Evolutionary conservation across 2,329 filamentous ascomycete genomes (phyloP), one percentile per base, ranked within the genome.

Genomic region (Monosporascus sp.): DNA sequence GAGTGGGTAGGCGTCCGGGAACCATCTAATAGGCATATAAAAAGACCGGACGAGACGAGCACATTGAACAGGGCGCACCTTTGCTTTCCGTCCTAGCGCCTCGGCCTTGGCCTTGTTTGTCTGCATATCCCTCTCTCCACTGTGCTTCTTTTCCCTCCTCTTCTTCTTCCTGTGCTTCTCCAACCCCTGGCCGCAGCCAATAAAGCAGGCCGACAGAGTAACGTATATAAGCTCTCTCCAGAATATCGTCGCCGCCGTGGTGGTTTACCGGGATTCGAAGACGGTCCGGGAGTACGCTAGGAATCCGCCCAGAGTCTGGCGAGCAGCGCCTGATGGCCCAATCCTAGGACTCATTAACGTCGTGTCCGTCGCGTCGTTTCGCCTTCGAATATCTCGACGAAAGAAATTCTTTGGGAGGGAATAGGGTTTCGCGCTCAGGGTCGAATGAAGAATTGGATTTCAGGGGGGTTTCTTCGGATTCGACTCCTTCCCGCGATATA

Each of bases 71-170:
- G 40, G 53, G 59, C 65, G 60, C 50, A 67, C 63, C 59, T 72
- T 69, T 64, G 69, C 65, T 62, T 66, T 66, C 53, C 64, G 63
- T 66, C 66, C 67, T 60, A 75, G 71, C 66, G 73, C 71, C 71
- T 77, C 76, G 66, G 72, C 73, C 65, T 74, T 77, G 46, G 66
- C 69, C 68, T 71, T 77, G 59, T 69, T 72, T 61, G 71, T 63
- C 64, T 69, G 67, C 73, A 69, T 69, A 48, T 66, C 66, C 62
- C 56, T 14, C 60, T 58, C 57, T 56, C 49, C 37, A 54, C 55
- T 4, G 53, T 52, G 43, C 53, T 22, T 40, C 51, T 51, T 59
- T 52, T 19, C 22, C 22, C n/a, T 56, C 37, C 40, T 48, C 40
- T 49, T 52, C 19, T 48, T 8, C n/a, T 48, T 20, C 24, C 31